phyloP scores from a whole-genome alignment of 371 early-diverging fungal genomes.

The Mucor sp. region DNA sequence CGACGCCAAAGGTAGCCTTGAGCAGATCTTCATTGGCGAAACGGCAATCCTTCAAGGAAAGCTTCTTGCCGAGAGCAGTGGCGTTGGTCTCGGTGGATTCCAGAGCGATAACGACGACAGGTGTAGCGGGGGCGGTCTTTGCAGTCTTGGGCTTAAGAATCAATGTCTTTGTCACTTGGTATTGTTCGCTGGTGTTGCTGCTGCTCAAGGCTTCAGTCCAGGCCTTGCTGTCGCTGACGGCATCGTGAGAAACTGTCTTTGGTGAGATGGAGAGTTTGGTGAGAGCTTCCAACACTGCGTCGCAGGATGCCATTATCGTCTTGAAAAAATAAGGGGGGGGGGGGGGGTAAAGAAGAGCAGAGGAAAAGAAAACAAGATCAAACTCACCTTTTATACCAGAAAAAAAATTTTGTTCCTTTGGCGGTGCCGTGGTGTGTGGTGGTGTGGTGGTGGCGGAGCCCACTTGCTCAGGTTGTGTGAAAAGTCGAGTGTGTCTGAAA shows the following conservation, averaged over 20 bases:
- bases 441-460: slow-evolving; percentile 1
- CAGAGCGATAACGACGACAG: slow-evolving; percentile 64
- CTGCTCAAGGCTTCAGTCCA: slow-evolving; percentile 53
- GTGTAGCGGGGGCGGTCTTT: slow-evolving; percentile 64
- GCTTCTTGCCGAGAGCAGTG: slow-evolving; percentile 59
- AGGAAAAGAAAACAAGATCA: background rate
- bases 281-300: slow-evolving; percentile 41
- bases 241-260: slow-evolving; percentile 53
- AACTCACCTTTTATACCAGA: background rate
- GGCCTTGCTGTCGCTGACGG: slow-evolving; percentile 55
- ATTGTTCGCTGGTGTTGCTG: slow-evolving; percentile 17
- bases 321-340: slow-evolving; percentile 8
- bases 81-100: slow-evolving; percentile 56
- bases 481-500: background rate
- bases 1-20: slow-evolving; percentile 49
- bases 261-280: slow-evolving; percentile 45
- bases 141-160: slow-evolving; percentile 76
- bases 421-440: no score
- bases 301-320: slow-evolving; percentile 31
- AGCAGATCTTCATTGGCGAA: slow-evolving; percentile 69
- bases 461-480: background rate
- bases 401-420: background rate
- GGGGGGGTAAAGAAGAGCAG: background rate
- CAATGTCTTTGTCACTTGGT: slow-evolving; percentile 61
- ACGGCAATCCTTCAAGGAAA: slow-evolving; percentile 69